Evolutionary conservation across 352 stramenopile species (phyloP), one percentile per base, ranked within the genome.

Genomic region (Aphanomyces stellatus): DNA sequence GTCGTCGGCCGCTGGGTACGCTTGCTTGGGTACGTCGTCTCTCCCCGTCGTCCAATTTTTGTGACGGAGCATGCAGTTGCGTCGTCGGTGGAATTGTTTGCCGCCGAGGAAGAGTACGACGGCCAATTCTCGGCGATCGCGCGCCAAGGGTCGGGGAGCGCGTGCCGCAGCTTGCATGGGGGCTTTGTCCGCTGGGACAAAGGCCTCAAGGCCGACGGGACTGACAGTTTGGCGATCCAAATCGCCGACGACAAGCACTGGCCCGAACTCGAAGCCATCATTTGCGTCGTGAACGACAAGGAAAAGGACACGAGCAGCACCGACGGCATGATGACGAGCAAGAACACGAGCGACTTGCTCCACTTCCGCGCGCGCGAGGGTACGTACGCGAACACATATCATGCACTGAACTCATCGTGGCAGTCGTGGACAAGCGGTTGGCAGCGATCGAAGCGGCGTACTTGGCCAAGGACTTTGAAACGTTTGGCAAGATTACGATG

Each of bases 221-320:
- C 61, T 1, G 86, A 94, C 69, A 90, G 76, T 28, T 69, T 81
- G 22, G 81, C 84, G 17, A 65, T 94, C 10, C 73, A 90, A 64
- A 62, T 96, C 37, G 85, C 82, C 2, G 79, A 96, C 70, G 90
- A 98, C 70, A 62, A 77, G 43, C 85, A 98, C 72, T 99, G 96
- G 96, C 88, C 91, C 11, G 85, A 95, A 62, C 73, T 99, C 4
- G 88, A 95, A 37, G 94, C 96, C 1, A 74, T 99, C 19, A 97
- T 99, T 67, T 91, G 97, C 68, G 96, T 99, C 10, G 95, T 99
- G 35, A 96, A 88, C 41, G 95, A 98, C 65, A 80, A 79, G 22
- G 93, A 98, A 74, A 99, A 99, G 75, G 95, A 98, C 69, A 99
- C 96, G 34, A 97, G 89, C 69, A 97, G 82, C 57, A 99, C 97